A percentile compares a stretch with the other conserved stretches of the same genome.
Conservation (phyloP, 257 asterid genomes). For the Coffea canephora region DNA sequence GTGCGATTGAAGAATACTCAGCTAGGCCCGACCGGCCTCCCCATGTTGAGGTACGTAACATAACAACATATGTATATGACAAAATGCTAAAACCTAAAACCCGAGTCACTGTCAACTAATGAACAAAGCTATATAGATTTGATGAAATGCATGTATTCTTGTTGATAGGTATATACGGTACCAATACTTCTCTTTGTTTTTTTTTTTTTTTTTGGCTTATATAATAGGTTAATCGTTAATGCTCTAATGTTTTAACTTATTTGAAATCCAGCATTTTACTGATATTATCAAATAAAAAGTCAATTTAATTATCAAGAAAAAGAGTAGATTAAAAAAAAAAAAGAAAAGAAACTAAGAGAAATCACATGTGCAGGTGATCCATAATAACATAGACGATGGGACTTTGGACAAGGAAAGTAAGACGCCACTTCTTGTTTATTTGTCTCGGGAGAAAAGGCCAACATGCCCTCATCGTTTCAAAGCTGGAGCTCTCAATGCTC, state of each 20-base stretch:
- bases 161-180: no score
- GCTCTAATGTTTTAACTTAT: background rate
- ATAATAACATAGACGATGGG: conserved; percentile 37
- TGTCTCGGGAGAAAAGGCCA: conserved; percentile 71
- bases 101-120: background rate
- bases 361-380: conserved; percentile 47
- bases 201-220: no score
- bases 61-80: background rate
- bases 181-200: no score
- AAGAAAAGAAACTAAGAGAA: background rate
- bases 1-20: conserved; percentile 45
- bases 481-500: conserved; percentile 76
- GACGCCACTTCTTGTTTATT: conserved; percentile 62
- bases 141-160: no score
- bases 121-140: no score
- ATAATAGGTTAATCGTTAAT: background rate
- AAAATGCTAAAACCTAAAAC: background rate
- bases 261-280: background rate
- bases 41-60: conserved; percentile 46
- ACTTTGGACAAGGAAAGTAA: conserved; percentile 12
- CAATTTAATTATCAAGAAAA: background rate
- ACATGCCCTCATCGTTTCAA: conserved; percentile 67
- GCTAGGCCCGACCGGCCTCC: conserved; percentile 58
- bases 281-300: background rate
- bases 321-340: background rate